Evolutionary conservation across 2,329 filamentous ascomycete species (phyloP).

Genomic region (Purpureocillium lavendulum): DNA sequence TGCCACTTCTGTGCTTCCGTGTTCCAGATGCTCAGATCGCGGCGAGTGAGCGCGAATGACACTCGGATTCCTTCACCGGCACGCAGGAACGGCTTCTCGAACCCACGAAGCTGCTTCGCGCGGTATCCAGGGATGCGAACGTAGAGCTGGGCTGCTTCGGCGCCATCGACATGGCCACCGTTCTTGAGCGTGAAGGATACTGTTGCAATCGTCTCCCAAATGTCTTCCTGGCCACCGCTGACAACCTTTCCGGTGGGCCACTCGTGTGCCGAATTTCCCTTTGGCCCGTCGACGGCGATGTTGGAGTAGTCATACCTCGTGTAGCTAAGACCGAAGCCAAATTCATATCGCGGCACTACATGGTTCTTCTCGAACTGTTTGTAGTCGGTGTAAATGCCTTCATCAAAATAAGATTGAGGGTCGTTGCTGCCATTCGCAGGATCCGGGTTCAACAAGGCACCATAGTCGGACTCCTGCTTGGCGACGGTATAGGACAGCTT

Average conservation of each 20-base stretch:
- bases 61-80: constrained; percentile 35
- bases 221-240: constrained; percentile 33
- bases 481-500: constrained; percentile 55
- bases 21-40: constrained; percentile 61
- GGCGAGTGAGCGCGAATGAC: constrained; percentile 45
- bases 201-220: constrained; percentile 36
- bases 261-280: constrained; percentile 14
- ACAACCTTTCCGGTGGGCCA: constrained; percentile 24
- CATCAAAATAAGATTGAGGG: constrained; percentile 40
- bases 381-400: constrained; percentile 45
- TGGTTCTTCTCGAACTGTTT: constrained; percentile 40
- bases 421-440: constrained; percentile 36
- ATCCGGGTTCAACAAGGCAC: constrained; percentile 28
- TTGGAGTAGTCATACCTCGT: constrained; percentile 40
- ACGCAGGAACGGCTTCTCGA: constrained; percentile 42
- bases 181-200: constrained; percentile 31
- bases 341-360: constrained; percentile 42
- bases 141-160: constrained; percentile 40
- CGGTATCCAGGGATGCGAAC: constrained; percentile 37
- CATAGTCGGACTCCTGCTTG: constrained; percentile 46
- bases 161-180: constrained; percentile 28
- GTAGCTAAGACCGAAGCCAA: constrained; percentile 48
- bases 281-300: constrained; percentile 23
- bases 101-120: constrained; percentile 51
- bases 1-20: constrained; percentile 51